These are phyloP conservation scores for Calocybe cyanea DNA, from an alignment of 768 basidiomycete genomes.

Conservation along the genomic window DNA sequence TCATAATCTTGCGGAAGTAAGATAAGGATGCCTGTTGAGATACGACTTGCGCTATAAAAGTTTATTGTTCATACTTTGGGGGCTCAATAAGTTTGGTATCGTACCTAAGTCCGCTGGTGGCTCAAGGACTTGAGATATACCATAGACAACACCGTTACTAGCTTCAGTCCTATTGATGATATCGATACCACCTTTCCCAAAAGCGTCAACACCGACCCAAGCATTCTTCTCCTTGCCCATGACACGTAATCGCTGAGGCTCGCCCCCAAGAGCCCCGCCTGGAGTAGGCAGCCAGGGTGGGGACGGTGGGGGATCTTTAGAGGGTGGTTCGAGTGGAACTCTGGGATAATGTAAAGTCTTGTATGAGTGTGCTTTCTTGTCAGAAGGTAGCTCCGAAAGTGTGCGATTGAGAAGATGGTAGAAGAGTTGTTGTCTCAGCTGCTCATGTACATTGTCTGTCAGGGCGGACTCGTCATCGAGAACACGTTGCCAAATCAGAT, in stretches of 20 bases:
- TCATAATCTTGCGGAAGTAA: constrained; percentile 73
- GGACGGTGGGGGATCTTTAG: constrained; percentile 62
- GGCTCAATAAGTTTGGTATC: constrained; percentile 20
- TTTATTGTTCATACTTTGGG: constrained; percentile 4
- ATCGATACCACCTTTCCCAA: constrained; percentile 69
- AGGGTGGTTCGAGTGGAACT: constrained; percentile 52
- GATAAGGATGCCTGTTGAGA: constrained; percentile 57
- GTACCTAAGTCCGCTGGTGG: constrained; percentile 73
- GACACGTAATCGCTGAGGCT: constrained; percentile 78
- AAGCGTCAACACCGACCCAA: constrained; percentile 73
- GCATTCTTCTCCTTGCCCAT: constrained; percentile 42
- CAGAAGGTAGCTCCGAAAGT: constrained; percentile 41
- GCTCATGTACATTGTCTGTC: constrained; percentile 78
- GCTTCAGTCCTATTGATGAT: constrained; percentile 58
- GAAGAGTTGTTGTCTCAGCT: constrained; percentile 86
- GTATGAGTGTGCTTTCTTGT: constrained; percentile 37
- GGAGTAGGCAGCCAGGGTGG: constrained; percentile 87
- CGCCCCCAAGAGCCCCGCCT: constrained; percentile 73
- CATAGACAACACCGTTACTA: constrained; percentile 75
- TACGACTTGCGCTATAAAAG: constrained; percentile 52
- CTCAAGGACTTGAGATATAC: constrained; percentile 69
- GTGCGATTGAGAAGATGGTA: constrained; percentile 92
- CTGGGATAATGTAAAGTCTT: constrained; percentile 74
- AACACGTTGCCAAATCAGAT: constrained; percentile 34
- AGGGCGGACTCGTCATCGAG: constrained; percentile 35